Percentiles rank a stretch among this genome's conserved stretches.
phyloP scores from a whole-genome alignment of 495 filamentous ascomycete species.

The Usnea hakonensis region DNA sequence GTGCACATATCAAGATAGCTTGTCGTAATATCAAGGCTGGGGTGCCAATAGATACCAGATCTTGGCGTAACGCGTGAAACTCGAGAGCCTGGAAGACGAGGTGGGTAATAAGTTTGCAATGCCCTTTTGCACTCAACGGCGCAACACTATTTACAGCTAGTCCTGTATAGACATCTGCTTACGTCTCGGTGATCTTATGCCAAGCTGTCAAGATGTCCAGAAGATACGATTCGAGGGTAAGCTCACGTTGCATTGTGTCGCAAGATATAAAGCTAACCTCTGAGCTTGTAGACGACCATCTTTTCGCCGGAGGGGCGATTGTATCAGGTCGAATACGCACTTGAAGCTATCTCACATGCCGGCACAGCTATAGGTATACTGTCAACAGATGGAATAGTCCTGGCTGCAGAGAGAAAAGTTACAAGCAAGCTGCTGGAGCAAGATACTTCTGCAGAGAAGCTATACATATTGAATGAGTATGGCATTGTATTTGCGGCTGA shows the following conservation, averaged over 20 bases:
- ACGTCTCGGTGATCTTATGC: not conserved
- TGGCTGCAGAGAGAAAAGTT: conserved; percentile 98
- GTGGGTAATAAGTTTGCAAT: too few species aligned
- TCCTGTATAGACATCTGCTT: not conserved
- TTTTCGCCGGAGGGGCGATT: conserved; percentile 98
- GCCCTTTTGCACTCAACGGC: not conserved
- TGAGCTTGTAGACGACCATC: conserved; percentile 80
- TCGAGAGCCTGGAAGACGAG: conserved; percentile 13
- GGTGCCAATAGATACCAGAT: not conserved
- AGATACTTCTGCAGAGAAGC: conserved; percentile 98
- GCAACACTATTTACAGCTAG: not conserved
- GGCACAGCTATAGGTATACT: conserved; percentile 94
- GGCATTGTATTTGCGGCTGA: conserved; percentile 23
- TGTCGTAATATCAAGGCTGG: not conserved
- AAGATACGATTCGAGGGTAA: conserved; percentile 94
- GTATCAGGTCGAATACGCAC: conserved; percentile 98
- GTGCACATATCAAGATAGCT: not conserved
- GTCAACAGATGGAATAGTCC: conserved; percentile 95
- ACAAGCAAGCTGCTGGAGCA: conserved; percentile 98
- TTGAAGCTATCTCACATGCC: conserved; percentile 97
- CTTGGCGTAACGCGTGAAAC: conserved; percentile 14
- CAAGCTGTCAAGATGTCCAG: conserved; percentile 65
- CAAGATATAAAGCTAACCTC: conserved; percentile 31
- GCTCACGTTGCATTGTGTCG: conserved; percentile 28
- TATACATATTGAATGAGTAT: conserved; percentile 98